Percentiles rank a stretch among this genome's conserved stretches.
phyloP scores from a whole-genome alignment of 257 asterid species.

The Cinchona pubescens region DNA sequence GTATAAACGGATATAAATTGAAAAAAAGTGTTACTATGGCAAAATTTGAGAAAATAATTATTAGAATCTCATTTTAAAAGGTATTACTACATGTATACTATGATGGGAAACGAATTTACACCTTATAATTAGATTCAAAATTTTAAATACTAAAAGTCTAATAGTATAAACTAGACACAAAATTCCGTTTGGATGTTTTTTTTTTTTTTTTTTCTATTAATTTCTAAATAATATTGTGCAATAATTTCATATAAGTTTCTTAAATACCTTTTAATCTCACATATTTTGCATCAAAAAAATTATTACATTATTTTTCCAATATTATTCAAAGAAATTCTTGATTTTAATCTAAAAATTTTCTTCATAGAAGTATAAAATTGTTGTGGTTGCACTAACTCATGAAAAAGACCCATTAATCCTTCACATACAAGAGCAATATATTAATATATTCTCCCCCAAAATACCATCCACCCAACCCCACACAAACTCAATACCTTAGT shows the following conservation, averaged over 20 bases:
- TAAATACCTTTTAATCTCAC: no score
- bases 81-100: background rate
- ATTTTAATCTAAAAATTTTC: background rate
- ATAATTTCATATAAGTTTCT: no score
- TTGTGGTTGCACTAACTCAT: background rate
- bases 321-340: background rate
- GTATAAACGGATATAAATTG: background rate
- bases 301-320: no score
- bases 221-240: no score
- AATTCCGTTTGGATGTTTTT: no score
- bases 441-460: slow-evolving; percentile 10
- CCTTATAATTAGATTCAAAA: background rate
- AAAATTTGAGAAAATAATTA: background rate
- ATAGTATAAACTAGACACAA: background rate
- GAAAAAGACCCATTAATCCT: slow-evolving; percentile 8
- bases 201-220: background rate
- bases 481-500: slow-evolving; percentile 29
- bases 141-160: background rate
- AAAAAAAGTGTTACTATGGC: background rate
- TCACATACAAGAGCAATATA: background rate
- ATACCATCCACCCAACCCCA: slow-evolving; percentile 22
- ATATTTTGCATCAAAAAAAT: background rate
- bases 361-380: background rate
- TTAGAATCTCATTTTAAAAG: background rate
- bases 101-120: background rate